Percentiles rank a stretch among this genome's conserved stretches.
Evolutionary conservation across 164 flowering plant genomes (phyloP).

Genomic region (Kalanchoe fedtschenkoi): DNA sequence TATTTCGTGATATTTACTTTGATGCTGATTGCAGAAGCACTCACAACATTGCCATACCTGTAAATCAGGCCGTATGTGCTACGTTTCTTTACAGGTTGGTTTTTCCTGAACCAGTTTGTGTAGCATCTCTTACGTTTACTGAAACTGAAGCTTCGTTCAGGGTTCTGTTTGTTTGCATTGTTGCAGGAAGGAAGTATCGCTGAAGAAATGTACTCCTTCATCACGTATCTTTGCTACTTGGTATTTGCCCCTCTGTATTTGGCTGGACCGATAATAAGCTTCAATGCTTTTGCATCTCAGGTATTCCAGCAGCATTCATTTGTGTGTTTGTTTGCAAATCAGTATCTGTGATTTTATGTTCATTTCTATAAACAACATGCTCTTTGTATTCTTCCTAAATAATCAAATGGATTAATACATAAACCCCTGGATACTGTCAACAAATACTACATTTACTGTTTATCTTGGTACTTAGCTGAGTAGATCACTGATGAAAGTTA

Average conservation of each 20-base stretch:
- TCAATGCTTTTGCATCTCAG: constrained; percentile 93
- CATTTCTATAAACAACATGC: not conserved
- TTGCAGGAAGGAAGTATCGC: constrained; percentile 56
- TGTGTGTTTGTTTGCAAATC: not conserved
- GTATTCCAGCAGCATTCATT: constrained; percentile 21
- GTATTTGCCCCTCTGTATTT: constrained; percentile 90
- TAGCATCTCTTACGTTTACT: not conserved
- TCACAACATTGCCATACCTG: constrained; percentile 50
- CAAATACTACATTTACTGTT: no score
- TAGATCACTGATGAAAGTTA: no score
- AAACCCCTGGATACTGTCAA: not conserved
- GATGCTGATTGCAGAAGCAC: constrained; percentile 53
- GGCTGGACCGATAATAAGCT: constrained; percentile 91
- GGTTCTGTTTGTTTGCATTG: constrained; percentile 9
- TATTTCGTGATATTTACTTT: constrained; percentile 1
- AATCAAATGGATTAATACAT: not conserved
- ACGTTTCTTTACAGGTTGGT: constrained; percentile 51
- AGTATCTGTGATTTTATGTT: not conserved
- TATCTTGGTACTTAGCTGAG: no score
- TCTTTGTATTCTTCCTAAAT: not conserved
- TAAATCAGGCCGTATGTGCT: constrained; percentile 64
- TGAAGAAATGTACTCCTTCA: constrained; percentile 40
- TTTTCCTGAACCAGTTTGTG: not conserved
- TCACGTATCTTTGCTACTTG: constrained; percentile 70
- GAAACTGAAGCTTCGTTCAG: not conserved